Conservation (phyloP, 2,329 filamentous ascomycete genomes). For the Anthostomella pinea region DNA sequence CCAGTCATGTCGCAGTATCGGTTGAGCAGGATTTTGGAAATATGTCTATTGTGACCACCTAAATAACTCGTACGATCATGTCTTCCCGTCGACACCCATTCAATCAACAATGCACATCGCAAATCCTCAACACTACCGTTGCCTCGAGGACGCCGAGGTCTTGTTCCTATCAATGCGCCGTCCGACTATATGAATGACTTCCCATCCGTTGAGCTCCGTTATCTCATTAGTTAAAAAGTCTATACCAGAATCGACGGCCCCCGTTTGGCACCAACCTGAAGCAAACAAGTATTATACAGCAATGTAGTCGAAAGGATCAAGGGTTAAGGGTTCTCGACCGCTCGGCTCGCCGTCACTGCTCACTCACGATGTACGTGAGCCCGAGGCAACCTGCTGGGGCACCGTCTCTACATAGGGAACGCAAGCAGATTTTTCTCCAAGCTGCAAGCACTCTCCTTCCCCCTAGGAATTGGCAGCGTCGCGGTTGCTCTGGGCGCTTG, state of each 20-base stretch:
- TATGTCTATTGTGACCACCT: constrained; percentile 2
- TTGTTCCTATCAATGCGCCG: constrained; percentile 18
- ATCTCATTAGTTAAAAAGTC: constrained; percentile 27
- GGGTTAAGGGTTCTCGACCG: no score
- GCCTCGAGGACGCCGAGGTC: constrained; percentile 9
- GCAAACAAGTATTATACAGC: constrained; percentile 29
- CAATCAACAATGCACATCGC: background rate
- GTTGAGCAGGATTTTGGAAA: background rate
- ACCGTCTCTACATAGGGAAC: no score
- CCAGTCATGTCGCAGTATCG: no score
- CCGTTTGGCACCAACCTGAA: constrained; percentile 16
- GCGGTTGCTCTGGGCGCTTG: constrained; percentile 85
- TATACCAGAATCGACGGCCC: constrained; percentile 27
- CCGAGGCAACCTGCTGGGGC: no score
- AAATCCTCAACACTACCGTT: no score
- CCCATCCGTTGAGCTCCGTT: constrained; percentile 22
- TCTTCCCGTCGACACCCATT: background rate
- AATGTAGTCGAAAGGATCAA: constrained; percentile 19
- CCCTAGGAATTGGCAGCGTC: constrained; percentile 72
- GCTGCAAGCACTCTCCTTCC: no score
- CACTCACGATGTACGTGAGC: constrained; percentile 14
- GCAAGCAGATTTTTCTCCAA: no score
- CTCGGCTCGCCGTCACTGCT: constrained; percentile 16
- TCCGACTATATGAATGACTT: constrained; percentile 14
- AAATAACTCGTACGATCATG: constrained; percentile 4